Evolutionary conservation across 2,329 filamentous ascomycete species (phyloP).

Genomic region (Myrmaecium sp.): DNA sequence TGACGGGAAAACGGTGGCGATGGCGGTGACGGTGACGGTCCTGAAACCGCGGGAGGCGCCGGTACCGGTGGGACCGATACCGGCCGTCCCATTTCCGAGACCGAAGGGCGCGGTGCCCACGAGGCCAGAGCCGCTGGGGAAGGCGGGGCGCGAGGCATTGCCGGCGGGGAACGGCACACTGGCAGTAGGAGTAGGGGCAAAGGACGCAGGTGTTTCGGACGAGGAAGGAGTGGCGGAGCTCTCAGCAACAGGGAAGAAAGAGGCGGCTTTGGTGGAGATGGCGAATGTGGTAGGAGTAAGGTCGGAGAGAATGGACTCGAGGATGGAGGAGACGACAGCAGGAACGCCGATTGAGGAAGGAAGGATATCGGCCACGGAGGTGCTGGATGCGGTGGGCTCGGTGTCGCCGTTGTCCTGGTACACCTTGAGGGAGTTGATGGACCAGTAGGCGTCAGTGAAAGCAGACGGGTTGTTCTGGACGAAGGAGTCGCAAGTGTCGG

Average conservation of each 20-base stretch:
- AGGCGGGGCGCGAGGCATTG: neutral
- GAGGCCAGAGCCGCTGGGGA: slow-evolving; percentile 2
- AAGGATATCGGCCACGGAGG: neutral
- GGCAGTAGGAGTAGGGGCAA: neutral
- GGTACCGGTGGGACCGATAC: no score
- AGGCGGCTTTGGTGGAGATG: slow-evolving; percentile 2
- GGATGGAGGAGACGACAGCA: neutral
- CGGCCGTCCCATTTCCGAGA: no score
- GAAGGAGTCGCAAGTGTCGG: slow-evolving; percentile 51
- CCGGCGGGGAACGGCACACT: slow-evolving; percentile 1
- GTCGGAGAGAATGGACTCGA: neutral
- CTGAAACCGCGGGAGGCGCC: no score
- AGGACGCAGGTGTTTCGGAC: neutral
- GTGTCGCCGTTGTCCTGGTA: slow-evolving; percentile 9
- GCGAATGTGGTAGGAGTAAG: slow-evolving; percentile 2
- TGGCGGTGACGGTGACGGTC: no score
- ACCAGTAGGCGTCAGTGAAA: slow-evolving; percentile 62
- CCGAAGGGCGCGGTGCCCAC: no score
- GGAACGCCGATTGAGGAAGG: neutral
- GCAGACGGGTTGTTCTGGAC: slow-evolving; percentile 53
- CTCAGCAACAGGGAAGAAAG: neutral
- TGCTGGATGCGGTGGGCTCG: neutral
- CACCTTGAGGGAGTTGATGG: slow-evolving; percentile 34
- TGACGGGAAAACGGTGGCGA: no score
- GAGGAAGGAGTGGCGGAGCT: neutral